Evolutionary conservation across 2,329 filamentous ascomycete genomes (phyloP), one percentile per base, ranked within the genome.

Genomic region (Sporothrix brasiliensis): DNA sequence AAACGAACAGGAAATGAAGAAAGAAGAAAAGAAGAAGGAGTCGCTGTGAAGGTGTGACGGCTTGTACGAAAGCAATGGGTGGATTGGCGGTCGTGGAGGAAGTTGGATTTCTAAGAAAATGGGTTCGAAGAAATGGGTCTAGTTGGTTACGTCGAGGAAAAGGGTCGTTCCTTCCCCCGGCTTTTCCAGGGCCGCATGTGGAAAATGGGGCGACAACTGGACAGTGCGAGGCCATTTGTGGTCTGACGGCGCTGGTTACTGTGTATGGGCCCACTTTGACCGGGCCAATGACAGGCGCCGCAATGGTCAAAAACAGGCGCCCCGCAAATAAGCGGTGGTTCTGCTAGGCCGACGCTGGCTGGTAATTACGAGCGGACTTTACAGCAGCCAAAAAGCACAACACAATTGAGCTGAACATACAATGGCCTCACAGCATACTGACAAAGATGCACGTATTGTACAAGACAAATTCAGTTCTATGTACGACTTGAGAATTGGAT

Each of bases 231-330:
- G 58, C 27, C n/a, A 27, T 27, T 21, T 3, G 39, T 47, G 14
- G 30, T 19, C 39, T 47, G 58, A 19, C 21, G 49, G 47, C 2
- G 1, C 2, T n/a, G 16, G 19, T 21, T 50, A 47, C 39, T 63
- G 39, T 63, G 58, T 16, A 9, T 30, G 10, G 16, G 21, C 58
- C 39, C 76, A 67, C 69, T 71, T 72, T 70, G 69, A 67, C 73
- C 70, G 73, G 66, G 41, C 77, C 77, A 79, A 79, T 78, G 74
- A 77, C 50, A 61, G 2, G 7, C 2, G 30, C 14, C 34, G 19
- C 67, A 76, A 76, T 79, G 76, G 78, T 78, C 76, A 80, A 74
- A 34, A 44, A 30, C 30, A 21, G 4, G 16, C 21, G 44, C 24
- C 24, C 56, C 49, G 44, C n/a, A 24, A 30, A 19, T 54, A 13